Percentiles rank a stretch among this genome's conserved stretches.
Conservation (phyloP, 139 green algal genomes). For the Auxenochlorella pyrenoidosa region DNA sequence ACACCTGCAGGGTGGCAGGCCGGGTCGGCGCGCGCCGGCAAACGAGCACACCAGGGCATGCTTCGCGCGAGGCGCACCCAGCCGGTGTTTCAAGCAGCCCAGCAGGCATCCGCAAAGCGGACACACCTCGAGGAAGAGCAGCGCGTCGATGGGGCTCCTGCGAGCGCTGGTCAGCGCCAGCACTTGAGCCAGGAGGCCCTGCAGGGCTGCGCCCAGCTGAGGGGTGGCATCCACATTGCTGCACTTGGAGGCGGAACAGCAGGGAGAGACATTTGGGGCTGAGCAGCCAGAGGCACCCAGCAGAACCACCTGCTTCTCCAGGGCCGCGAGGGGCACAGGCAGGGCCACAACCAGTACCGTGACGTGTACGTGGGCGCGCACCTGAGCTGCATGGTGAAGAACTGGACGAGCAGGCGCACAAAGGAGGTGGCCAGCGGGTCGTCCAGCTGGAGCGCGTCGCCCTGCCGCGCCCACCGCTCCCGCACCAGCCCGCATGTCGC, state of each 20-base stretch:
- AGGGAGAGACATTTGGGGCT: neutral
- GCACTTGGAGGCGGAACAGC: neutral
- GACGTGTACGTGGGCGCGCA: neutral
- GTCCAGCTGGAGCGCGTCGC: neutral
- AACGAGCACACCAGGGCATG: too few relatives aligned
- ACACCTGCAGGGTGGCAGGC: conserved; percentile 24
- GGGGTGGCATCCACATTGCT: conserved; percentile 12
- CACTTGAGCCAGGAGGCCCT: neutral
- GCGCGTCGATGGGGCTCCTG: conserved; percentile 9
- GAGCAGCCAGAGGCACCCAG: neutral
- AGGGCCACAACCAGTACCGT: neutral
- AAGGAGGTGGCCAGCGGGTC: conserved; percentile 12
- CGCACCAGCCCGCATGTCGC: neutral
- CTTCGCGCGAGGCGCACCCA: too few relatives aligned
- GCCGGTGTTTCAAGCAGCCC: neutral
- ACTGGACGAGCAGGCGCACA: conserved; percentile 26
- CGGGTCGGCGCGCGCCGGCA: neutral
- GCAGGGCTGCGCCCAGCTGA: neutral
- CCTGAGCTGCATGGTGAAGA: conserved; percentile 20
- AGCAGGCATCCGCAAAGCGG: neutral
- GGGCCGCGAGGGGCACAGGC: neutral
- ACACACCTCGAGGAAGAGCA: conserved; percentile 28
- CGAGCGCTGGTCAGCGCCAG: neutral
- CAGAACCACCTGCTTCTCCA: neutral
- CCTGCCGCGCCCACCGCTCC: conserved; percentile 18